These are phyloP conservation scores for Elsinoe batatas DNA, from an alignment of 2,329 filamentous ascomycete genomes.

Conservation along the genomic window DNA sequence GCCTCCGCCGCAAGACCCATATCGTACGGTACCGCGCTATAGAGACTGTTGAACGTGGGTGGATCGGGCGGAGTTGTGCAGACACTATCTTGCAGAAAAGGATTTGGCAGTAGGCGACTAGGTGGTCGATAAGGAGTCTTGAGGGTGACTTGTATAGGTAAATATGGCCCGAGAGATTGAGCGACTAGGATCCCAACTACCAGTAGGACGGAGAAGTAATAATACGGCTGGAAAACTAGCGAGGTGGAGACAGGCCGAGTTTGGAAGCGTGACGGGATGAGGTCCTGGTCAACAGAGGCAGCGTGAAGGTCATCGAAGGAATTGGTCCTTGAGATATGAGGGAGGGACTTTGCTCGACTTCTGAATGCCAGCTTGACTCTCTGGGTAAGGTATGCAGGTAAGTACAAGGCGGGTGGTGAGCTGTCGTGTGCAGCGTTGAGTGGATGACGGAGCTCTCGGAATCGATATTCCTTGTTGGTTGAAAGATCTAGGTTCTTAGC, in stretches of 20 bases:
- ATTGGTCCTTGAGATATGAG: slow-evolving; percentile 16
- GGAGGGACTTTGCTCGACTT: slow-evolving; percentile 13
- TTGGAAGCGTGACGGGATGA: slow-evolving; percentile 13
- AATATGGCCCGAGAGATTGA: slow-evolving; percentile 5
- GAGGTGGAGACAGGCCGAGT: neutral
- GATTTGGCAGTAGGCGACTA: slow-evolving; percentile 20
- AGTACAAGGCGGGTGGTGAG: neutral
- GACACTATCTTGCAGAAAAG: slow-evolving; percentile 28
- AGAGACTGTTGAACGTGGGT: slow-evolving; percentile 15
- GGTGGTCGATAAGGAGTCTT: neutral
- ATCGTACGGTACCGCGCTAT: slow-evolving; percentile 27
- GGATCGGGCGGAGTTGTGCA: slow-evolving; percentile 23
- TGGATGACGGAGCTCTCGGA: neutral
- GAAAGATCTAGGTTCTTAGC: slow-evolving; percentile 4
- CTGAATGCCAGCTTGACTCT: slow-evolving; percentile 12
- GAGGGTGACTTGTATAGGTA: slow-evolving; percentile 18
- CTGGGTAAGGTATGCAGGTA: neutral
- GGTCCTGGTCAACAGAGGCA: slow-evolving; percentile 18
- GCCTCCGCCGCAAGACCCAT: slow-evolving; percentile 57
- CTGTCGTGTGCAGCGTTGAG: neutral
- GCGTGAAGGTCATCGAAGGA: slow-evolving; percentile 15
- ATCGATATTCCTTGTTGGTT: slow-evolving; percentile 8
- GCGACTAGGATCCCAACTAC: slow-evolving; percentile 1
- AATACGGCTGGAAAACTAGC: slow-evolving; percentile 2
- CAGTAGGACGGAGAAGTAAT: slow-evolving; percentile 8